These are phyloP conservation scores for Chloris gayana DNA, from an alignment of 176 grass and related monocot genomes.

Conservation along the genomic window DNA sequence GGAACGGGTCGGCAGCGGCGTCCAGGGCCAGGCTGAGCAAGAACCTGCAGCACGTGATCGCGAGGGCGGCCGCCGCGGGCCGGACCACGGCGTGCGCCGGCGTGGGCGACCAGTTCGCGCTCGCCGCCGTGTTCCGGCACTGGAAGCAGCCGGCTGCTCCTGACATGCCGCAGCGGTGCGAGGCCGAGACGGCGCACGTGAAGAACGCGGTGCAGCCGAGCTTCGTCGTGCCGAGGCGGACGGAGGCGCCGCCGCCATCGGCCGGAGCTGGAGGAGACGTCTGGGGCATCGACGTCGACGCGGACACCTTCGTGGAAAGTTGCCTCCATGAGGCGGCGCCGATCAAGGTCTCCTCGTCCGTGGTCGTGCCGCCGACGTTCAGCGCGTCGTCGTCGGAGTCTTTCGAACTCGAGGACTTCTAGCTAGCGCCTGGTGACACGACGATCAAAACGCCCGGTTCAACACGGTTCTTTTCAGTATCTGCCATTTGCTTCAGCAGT, in stretches of 20 bases:
- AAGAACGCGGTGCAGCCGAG: conserved; percentile 61
- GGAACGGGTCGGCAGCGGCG: not conserved
- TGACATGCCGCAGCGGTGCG: not conserved
- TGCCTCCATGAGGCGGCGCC: not conserved
- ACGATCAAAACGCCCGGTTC: not conserved
- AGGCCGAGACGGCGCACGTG: not conserved
- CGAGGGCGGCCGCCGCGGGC: conserved; percentile 41
- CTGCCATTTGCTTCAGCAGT: not conserved
- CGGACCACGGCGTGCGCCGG: conserved; percentile 23
- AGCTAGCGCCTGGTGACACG: not conserved
- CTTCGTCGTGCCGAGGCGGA: conserved; percentile 58
- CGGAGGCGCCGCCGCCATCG: conserved; percentile 29
- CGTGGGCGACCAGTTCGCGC: conserved; percentile 53
- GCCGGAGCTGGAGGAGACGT: not conserved
- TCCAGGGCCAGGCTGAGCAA: conserved; percentile 48
- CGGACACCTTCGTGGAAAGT: not conserved
- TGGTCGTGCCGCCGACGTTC: conserved; percentile 63
- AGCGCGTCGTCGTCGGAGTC: conserved; percentile 14
- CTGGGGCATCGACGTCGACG: not conserved
- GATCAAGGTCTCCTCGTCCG: conserved; percentile 63
- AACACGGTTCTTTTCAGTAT: not conserved
- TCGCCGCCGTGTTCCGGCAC: conserved; percentile 57
- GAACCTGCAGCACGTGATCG: conserved; percentile 56
- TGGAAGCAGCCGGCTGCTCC: not conserved
- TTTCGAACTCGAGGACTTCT: conserved; percentile 32